Conservation (phyloP, 257 asterid genomes). For the Ophiorrhiza pumila region DNA sequence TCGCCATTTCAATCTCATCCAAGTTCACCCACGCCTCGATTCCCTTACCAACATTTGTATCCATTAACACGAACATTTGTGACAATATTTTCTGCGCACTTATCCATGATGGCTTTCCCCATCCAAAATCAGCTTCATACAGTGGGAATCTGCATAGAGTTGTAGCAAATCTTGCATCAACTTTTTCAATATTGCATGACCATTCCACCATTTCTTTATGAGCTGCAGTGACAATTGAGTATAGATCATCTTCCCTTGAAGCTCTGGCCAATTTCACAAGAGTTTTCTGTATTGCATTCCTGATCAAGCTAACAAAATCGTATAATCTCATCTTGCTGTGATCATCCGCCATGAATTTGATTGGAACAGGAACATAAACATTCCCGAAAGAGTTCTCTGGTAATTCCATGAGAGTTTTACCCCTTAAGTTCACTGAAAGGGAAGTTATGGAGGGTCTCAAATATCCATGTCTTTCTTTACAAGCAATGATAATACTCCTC, state of each 20-base stretch:
- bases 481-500: background rate
- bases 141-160: constrained; percentile 12
- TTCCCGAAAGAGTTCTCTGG: background rate
- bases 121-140: constrained; percentile 17
- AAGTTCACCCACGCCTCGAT: no score
- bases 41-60: no score
- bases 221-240: no score
- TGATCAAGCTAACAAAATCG: constrained; percentile 10
- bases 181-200: no score
- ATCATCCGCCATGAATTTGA: background rate
- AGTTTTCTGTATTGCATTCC: background rate
- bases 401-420: background rate
- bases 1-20: no score
- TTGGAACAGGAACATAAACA: no score
- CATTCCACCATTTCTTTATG: no score
- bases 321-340: background rate
- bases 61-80: background rate
- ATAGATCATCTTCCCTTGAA: no score
- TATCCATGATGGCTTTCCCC: constrained; percentile 11
- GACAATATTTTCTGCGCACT: background rate
- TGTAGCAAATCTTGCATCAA: constrained; percentile 4
- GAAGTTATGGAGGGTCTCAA: constrained; percentile 6
- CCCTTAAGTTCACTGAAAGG: constrained; percentile 11
- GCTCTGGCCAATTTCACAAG: no score
- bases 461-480: constrained; percentile 3